These are phyloP conservation scores for Hymenotorrendiella dingleyae DNA, from an alignment of 2,329 filamentous ascomycete genomes.

Conservation along the genomic window DNA sequence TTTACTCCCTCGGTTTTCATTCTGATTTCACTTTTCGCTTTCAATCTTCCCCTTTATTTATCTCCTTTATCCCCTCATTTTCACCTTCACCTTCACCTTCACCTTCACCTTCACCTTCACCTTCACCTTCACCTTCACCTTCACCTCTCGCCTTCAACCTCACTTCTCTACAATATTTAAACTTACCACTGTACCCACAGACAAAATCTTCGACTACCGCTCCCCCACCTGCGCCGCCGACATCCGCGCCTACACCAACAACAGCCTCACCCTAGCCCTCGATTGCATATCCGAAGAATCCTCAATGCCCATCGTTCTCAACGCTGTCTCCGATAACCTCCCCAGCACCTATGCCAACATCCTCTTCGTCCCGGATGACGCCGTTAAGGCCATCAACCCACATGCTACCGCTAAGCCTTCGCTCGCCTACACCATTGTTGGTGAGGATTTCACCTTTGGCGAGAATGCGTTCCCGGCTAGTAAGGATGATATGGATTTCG, in stretches of 20 bases:
- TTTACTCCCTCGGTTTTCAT: no score
- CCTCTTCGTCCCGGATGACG: constrained; percentile 33
- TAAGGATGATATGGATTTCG: constrained; percentile 33
- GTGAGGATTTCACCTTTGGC: constrained; percentile 31
- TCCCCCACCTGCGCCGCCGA: constrained; percentile 35
- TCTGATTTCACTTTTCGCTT: constrained; percentile 45
- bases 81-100: no score
- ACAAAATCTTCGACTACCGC: constrained; percentile 45
- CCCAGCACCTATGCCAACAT: constrained; percentile 34
- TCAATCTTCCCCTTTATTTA: constrained; percentile 12
- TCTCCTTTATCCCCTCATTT: no score
- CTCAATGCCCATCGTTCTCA: constrained; percentile 33
- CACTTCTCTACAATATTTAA: background rate
- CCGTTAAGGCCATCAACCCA: constrained; percentile 38
- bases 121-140: constrained; percentile 14
- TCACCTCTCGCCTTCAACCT: background rate
- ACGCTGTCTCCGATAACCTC: constrained; percentile 32
- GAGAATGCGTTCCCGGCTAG: constrained; percentile 12
- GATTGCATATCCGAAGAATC: constrained; percentile 42
- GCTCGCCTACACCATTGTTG: constrained; percentile 37
- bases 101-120: no score
- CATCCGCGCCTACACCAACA: constrained; percentile 39
- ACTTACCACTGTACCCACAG: constrained; percentile 9
- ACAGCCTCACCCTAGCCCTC: constrained; percentile 34
- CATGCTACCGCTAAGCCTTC: constrained; percentile 26